phyloP scores from a whole-genome alignment of 495 filamentous ascomycete species.

The Thermothielavioides terrestris region DNA sequence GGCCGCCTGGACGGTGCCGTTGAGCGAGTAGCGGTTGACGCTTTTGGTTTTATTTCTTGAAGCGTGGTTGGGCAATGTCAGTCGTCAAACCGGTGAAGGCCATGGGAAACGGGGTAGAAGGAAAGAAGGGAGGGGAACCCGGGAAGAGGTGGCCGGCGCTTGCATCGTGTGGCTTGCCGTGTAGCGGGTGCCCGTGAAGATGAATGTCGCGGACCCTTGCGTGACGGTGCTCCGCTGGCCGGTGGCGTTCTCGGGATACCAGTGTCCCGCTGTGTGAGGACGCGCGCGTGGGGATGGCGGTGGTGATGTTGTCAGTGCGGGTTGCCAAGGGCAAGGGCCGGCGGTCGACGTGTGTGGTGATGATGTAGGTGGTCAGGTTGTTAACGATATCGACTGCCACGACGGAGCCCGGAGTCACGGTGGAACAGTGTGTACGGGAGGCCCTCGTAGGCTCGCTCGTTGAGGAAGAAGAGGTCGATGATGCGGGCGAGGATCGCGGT shows the following conservation, averaged over 20 bases:
- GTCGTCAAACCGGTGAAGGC: too few species aligned
- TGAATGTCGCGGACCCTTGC: conserved; percentile 20
- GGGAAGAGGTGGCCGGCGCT: background rate
- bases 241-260: conserved; percentile 4
- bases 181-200: conserved; percentile 16
- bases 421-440: conserved; percentile 19
- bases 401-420: conserved; percentile 16
- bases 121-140: conserved; percentile 1
- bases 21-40: background rate
- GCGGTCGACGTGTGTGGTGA: conserved; percentile 10
- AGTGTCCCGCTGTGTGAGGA: background rate
- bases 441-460: conserved; percentile 20
- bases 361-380: conserved; percentile 16
- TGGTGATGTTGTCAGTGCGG: conserved; percentile 1
- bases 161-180: conserved; percentile 10
- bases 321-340: background rate
- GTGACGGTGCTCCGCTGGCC: conserved; percentile 21
- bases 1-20: background rate
- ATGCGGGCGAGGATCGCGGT: conserved; percentile 5
- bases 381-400: conserved; percentile 9
- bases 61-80: too few species aligned
- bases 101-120: too few species aligned
- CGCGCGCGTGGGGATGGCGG: background rate
- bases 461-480: conserved; percentile 22
- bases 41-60: too few species aligned